phyloP scores from a whole-genome alignment of 305 asterid genomes.

The Fraxinus platypoda region DNA sequence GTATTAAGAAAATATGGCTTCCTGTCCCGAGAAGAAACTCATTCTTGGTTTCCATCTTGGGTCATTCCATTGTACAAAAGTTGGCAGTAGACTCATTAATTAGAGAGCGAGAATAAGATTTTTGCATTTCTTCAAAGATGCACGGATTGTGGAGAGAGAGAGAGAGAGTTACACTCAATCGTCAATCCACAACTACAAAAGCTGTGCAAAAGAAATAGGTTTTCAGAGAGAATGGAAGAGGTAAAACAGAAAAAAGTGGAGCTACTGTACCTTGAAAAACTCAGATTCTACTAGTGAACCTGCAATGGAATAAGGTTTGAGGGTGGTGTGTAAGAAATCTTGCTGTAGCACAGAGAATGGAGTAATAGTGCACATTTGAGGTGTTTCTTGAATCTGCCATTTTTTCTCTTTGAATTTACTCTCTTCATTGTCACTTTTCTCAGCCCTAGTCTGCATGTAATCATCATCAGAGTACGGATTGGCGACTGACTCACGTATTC shows the following conservation, averaged over 20 bases:
- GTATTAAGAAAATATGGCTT: background rate
- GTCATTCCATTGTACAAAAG: background rate
- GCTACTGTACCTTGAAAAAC: slow-evolving; percentile 43
- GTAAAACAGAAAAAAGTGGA: background rate
- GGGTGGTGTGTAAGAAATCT: background rate
- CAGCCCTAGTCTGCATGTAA: slow-evolving; percentile 38
- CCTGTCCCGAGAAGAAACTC: background rate
- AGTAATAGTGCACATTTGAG: background rate
- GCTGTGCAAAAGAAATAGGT: background rate
- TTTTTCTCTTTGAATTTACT: slow-evolving; percentile 31
- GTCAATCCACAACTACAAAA: background rate
- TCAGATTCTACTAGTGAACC: slow-evolving; percentile 26
- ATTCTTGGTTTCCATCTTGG: background rate
- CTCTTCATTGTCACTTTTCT: slow-evolving; percentile 19
- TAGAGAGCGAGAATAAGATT: background rate
- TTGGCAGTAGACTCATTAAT: background rate
- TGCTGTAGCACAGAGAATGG: slow-evolving; percentile 5
- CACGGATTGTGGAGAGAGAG: background rate
- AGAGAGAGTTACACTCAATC: background rate
- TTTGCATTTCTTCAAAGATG: slow-evolving; percentile 9
- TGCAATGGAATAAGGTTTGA: slow-evolving; percentile 31
- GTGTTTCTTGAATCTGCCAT: slow-evolving; percentile 27
- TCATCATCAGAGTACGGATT: slow-evolving; percentile 49
- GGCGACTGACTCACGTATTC: slow-evolving; percentile 30
- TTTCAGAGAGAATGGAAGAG: background rate